Base-by-base conservation (phyloP, 805 yeast species). In the Saccharomyces kudriavzevii region DNA sequence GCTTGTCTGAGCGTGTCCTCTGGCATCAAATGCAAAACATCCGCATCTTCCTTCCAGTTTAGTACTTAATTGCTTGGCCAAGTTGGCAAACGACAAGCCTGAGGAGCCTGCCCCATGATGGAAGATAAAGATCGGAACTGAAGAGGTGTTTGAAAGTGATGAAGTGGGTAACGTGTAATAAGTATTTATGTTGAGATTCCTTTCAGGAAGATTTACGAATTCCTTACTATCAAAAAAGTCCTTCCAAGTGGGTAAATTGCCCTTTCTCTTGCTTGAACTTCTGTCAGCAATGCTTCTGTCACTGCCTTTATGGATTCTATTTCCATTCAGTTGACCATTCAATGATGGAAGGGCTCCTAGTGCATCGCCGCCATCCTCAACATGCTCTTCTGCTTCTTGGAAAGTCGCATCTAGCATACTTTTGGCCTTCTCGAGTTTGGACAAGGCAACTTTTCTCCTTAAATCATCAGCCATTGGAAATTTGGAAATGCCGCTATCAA, bases 101-200 rank as follows among this genome's bases (percentile, higher is more conserved):
- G 88, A 80, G 0, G 97, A 90, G 0, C 98, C 99, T 0, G 97
- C 97, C 2, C 99, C 99, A 68, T 94, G 99, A 58, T 89, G 94
- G 59, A 84, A 82, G 1, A 94, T 71, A 60, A 87, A 82, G 1
- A 89, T 61, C 0, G 95, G 89, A 20, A 68, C 55, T 24, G 69
- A 56, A 1, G 53, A 35, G 4, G 50, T 52, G 9, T 58, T 64
- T 61, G 0, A 61, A 56, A 0, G 60, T 52, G 6, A 60, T 55
- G 48, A 25, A 14, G 25, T 50, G 0, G 96, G 91, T 0, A 80
- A 74, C 8, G 73, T 72, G 59, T 75, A 87, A 65, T 83, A 87
- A 0, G 82, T 78, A 54, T 83, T 79, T 63, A 83, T 80, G 5
- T 54, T 43, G 43, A 60, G 58, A 40, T 57, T 58, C 49, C 64